Conservation (phyloP, 139 green algal genomes). For the Mesotaenium endlicherianum region DNA sequence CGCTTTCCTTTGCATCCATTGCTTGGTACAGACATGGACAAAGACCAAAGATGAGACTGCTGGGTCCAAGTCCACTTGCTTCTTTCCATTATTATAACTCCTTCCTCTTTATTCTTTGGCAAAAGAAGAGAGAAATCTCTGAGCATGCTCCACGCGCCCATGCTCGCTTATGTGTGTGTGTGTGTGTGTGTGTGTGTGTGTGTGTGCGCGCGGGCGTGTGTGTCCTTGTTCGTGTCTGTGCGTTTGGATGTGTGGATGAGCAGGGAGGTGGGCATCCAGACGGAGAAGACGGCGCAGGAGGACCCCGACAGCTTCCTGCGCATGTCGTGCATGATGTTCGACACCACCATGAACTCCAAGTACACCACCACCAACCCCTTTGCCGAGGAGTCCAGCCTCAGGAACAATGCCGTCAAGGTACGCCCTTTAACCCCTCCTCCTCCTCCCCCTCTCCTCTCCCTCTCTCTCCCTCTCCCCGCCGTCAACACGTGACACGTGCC, state of each 20-base stretch:
- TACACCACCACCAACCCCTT: constrained; percentile 47
- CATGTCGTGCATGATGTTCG: constrained; percentile 92
- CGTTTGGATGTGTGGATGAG: constrained; percentile 31
- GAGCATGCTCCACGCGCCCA: no score
- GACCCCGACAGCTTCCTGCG: constrained; percentile 49
- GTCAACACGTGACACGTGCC: no score
- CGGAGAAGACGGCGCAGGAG: constrained; percentile 57
- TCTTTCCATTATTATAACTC: no score
- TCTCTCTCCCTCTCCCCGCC: no score
- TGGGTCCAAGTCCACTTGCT: no score
- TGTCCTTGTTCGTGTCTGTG: neutral
- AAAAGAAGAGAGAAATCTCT: no score
- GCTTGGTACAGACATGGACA: no score
- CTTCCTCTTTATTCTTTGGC: no score
- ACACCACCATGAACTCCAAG: constrained; percentile 69
- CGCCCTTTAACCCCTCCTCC: neutral
- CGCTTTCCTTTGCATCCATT: no score
- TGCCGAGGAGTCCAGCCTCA: constrained; percentile 64
- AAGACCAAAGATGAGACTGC: no score
- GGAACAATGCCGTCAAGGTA: constrained; percentile 71
- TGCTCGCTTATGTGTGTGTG: neutral
- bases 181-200: neutral
- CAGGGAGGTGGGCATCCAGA: constrained; percentile 67
- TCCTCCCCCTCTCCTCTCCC: no score
- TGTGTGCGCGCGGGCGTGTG: constrained; percentile 40